These are phyloP conservation scores for Hyparrhenia diplandra DNA, from an alignment of 176 grass and related monocot species.

Conservation along the genomic window DNA sequence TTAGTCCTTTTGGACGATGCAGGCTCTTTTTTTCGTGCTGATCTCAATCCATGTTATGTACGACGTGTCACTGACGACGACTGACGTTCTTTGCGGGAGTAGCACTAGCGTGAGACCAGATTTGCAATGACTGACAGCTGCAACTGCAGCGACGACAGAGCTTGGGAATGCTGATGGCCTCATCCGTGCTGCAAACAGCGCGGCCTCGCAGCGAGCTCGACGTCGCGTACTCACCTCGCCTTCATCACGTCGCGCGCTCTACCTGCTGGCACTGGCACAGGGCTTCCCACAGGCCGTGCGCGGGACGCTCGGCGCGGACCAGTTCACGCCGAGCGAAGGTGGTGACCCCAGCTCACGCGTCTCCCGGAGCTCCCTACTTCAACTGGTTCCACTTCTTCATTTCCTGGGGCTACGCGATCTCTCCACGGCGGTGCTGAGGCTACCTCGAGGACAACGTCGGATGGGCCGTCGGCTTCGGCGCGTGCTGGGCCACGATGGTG, in stretches of 20 bases:
- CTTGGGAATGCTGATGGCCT: slow-evolving; percentile 56
- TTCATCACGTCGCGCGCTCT: slow-evolving; percentile 50
- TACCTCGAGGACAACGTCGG: slow-evolving; percentile 67
- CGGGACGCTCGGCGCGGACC: slow-evolving; percentile 61
- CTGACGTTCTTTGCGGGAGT: no score
- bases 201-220: neutral
- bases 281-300: slow-evolving; percentile 58
- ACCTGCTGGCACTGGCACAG: slow-evolving; percentile 56
- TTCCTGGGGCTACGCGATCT: slow-evolving; percentile 26
- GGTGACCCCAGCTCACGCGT: neutral
- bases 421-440: slow-evolving; percentile 20
- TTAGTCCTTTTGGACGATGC: neutral
- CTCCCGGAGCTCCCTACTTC: slow-evolving; percentile 60
- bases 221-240: neutral
- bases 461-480: slow-evolving; percentile 54
- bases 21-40: no score
- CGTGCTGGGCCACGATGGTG: slow-evolving; percentile 41
- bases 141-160: slow-evolving; percentile 31
- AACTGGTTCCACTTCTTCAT: slow-evolving; percentile 79
- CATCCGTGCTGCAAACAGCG: slow-evolving; percentile 13
- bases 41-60: no score
- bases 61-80: no score
- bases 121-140: neutral
- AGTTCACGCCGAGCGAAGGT: slow-evolving; percentile 34
- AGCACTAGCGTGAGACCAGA: no score